Base-by-base conservation (phyloP, 1,139 yeast species). In the Magnusiomyces sp. region DNA sequence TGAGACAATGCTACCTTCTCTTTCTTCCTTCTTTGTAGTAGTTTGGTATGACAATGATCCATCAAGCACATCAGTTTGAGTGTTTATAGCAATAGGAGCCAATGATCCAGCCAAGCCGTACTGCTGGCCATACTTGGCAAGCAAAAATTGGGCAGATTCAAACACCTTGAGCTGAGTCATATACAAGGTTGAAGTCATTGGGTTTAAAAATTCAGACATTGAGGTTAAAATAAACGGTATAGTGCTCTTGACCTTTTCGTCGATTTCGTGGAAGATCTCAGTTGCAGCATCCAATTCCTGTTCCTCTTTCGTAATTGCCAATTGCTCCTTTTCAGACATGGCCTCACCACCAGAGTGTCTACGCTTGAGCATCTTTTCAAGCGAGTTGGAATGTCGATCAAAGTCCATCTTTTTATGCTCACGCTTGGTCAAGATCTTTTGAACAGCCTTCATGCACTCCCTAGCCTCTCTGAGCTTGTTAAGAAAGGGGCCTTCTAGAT, bases 181-280 rank as follows among this genome's bases (percentile, higher is more conserved):
- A 43, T 62, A 65, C 36, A 68, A 50, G 40, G 59, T 58, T 20
- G 69, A 51, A 1, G 70, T 59, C 45, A 68, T 56, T 5, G 65
- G 76, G 47, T 66, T 65, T 14, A 79, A 64, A 55, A 78, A 77
- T 60, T 79, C 83, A 34, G 79, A 79, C 51, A 79, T 61, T 40
- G 72, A 67, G 6, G 69, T 62, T 47, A 76, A 61, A 2, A 74
- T 65, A 52, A 72, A 75, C 1, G 84, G 84, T 20, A 79, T 65
- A 2, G 69, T 58, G 5, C 69, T 56, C 53, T 70, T 68, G 32
- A 73, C 61, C 54, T 71, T 73, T 23, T 68, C 70, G 57, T 75
- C 77, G 16, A 74, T 63, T 1, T 63, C 64, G 31, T 66, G 68
- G 57, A 67, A 64, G 2, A 62, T 42, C 42, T 62, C 66, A 46